A percentile compares a stretch with the other conserved stretches of the same genome.
Evolutionary conservation across 768 basidiomycete genomes (phyloP).

Genomic region (Collybia sp.): DNA sequence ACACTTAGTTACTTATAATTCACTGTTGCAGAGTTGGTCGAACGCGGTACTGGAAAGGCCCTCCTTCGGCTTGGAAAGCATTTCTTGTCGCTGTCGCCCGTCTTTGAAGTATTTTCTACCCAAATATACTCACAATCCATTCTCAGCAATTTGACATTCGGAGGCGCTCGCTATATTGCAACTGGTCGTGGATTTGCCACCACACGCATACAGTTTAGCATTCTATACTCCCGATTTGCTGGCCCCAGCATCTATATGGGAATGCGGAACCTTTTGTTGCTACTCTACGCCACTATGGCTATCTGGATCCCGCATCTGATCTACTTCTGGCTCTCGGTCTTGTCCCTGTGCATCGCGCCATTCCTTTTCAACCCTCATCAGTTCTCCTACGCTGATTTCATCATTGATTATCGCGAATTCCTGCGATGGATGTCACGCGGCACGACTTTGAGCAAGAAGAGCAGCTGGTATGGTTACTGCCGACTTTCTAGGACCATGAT

Average conservation of each 20-base stretch:
- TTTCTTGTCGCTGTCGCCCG: constrained; percentile 93
- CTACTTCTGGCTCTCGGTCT: constrained; percentile 98
- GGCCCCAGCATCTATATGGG: constrained; percentile 99
- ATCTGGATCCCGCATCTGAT: constrained; percentile 94
- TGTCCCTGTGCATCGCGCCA: constrained; percentile 92
- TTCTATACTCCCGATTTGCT: constrained; percentile 97
- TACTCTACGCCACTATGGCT: constrained; percentile 88
- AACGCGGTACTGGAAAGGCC: constrained; percentile 94
- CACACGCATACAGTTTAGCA: constrained; percentile 91
- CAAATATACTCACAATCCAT: constrained; percentile 98
- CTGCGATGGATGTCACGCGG: constrained; percentile 99
- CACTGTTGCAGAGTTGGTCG: constrained; percentile 71
- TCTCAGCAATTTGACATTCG: constrained; percentile 93
- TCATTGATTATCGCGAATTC: constrained; percentile 98
- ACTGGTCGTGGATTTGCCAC: constrained; percentile 99
- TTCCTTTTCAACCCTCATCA: constrained; percentile 99
- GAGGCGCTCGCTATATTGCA: constrained; percentile 98
- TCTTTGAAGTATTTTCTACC: constrained; percentile 99
- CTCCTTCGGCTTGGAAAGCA: constrained; percentile 93
- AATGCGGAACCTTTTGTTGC: constrained; percentile 85
- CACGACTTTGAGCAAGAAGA: constrained; percentile 93
- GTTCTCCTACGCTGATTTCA: constrained; percentile 94
- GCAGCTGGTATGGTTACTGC: constrained; percentile 99
- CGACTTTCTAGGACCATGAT: constrained; percentile 96
- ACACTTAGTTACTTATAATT: constrained; percentile 1